Percentiles rank a stretch among this genome's conserved stretches.
phyloP scores from a whole-genome alignment of 1,284 basidiomycete species.

The Phylloboletellus chloephorus region DNA sequence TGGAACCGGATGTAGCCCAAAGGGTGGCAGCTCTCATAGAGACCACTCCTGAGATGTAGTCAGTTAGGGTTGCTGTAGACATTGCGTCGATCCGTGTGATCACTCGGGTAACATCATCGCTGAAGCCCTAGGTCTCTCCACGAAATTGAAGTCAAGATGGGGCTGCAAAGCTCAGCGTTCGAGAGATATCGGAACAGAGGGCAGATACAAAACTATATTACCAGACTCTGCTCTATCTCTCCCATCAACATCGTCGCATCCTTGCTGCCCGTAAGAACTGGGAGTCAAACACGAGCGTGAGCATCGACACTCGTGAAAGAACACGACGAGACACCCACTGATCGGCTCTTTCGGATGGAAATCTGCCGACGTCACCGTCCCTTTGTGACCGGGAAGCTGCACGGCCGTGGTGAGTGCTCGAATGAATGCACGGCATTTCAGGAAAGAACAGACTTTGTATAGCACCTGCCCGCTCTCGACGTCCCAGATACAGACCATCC shows the following conservation, averaged over 20 bases:
- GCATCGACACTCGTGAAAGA: background rate
- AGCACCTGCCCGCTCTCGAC: conserved; percentile 79
- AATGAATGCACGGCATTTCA: conserved; percentile 1
- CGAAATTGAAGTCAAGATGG: background rate
- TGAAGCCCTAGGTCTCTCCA: background rate
- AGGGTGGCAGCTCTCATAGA: conserved; percentile 24
- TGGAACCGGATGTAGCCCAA: conserved; percentile 22
- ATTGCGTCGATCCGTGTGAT: too few species aligned
- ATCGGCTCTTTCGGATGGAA: conserved; percentile 93
- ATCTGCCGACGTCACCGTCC: conserved; percentile 85
- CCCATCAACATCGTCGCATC: conserved; percentile 86
- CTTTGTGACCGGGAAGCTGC: conserved; percentile 89
- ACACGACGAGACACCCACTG: conserved; percentile 44
- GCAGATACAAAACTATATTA: conserved; percentile 13
- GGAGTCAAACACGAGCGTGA: conserved; percentile 3
- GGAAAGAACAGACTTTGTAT: conserved; percentile 65
- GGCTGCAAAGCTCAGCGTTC: conserved; percentile 2
- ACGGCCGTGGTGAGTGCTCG: background rate
- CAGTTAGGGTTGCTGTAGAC: background rate
- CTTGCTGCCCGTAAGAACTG: conserved; percentile 83
- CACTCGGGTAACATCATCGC: background rate
- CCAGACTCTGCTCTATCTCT: conserved; percentile 61
- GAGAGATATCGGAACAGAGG: background rate
- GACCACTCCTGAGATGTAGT: conserved; percentile 7
- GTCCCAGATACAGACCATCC: conserved; percentile 91